Evolutionary conservation across 805 yeast species (phyloP).

Genomic region (Lipomyces lipofer): DNA sequence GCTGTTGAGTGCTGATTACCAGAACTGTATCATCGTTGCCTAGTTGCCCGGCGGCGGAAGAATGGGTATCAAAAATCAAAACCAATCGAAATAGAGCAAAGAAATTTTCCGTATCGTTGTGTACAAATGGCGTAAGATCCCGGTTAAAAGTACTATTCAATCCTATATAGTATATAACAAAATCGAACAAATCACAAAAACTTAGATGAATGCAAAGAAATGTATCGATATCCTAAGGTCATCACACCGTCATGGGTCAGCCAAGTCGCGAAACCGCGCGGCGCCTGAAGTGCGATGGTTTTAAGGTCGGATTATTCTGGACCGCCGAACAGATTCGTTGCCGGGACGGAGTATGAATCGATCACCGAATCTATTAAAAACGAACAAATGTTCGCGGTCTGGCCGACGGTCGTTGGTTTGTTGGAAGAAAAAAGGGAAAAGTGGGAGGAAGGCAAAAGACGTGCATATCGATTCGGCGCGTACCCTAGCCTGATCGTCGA

Average conservation of each 20-base stretch:
- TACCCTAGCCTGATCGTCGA: background rate
- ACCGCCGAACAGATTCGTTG: too few species aligned
- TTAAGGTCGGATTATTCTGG: constrained; percentile 30
- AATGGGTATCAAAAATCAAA: too few species aligned
- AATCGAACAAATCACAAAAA: background rate
- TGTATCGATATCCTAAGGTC: constrained; percentile 32
- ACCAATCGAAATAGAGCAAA: too few species aligned
- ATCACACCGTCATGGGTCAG: constrained; percentile 34
- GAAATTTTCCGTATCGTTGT: too few species aligned
- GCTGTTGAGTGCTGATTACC: constrained; percentile 18
- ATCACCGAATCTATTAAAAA: too few species aligned
- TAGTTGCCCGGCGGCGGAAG: too few species aligned
- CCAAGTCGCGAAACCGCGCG: constrained; percentile 19
- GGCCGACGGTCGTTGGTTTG: constrained; percentile 1
- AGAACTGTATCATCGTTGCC: constrained; percentile 20
- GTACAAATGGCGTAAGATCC: too few species aligned
- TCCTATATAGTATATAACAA: background rate
- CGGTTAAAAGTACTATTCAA: background rate
- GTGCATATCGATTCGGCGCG: background rate
- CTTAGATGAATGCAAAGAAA: background rate
- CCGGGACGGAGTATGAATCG: too few species aligned
- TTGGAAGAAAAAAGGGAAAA: background rate
- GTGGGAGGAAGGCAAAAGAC: background rate
- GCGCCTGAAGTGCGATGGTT: constrained; percentile 34
- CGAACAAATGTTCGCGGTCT: background rate